phyloP scores from a whole-genome alignment of 495 filamentous ascomycete species.

The Penicillium malachiteum region DNA sequence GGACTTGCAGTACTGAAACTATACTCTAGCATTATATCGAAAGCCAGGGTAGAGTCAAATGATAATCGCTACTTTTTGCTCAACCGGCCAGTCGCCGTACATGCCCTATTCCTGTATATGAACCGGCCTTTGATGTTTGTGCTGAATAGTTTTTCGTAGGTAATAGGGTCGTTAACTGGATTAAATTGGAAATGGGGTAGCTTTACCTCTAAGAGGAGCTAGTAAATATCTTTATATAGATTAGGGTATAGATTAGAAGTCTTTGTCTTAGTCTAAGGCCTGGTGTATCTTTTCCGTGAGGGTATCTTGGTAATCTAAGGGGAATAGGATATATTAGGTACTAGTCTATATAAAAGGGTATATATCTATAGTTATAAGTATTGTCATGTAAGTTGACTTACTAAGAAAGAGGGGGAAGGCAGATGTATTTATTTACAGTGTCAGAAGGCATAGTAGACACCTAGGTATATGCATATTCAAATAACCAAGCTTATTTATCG shows the following conservation, averaged over 20 bases:
- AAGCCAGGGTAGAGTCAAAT: neutral
- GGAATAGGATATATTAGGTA: neutral
- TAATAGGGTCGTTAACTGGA: neutral
- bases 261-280: neutral
- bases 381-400: neutral
- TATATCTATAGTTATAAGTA: neutral
- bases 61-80: conserved; percentile 1
- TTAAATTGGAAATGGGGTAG: neutral
- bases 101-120: neutral
- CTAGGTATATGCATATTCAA: too few species aligned
- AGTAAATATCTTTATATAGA: neutral
- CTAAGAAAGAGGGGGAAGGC: neutral
- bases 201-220: neutral
- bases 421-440: neutral
- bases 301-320: neutral
- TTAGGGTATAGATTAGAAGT: neutral
- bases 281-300: neutral
- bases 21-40: conserved; percentile 3
- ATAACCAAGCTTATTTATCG: neutral
- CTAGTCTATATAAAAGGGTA: neutral
- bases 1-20: neutral
- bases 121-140: conserved; percentile 4
- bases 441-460: neutral
- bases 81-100: neutral
- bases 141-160: neutral